Evolutionary conservation across 2,329 filamentous ascomycete species (phyloP).

Genomic region (Penicillium rolfsii): DNA sequence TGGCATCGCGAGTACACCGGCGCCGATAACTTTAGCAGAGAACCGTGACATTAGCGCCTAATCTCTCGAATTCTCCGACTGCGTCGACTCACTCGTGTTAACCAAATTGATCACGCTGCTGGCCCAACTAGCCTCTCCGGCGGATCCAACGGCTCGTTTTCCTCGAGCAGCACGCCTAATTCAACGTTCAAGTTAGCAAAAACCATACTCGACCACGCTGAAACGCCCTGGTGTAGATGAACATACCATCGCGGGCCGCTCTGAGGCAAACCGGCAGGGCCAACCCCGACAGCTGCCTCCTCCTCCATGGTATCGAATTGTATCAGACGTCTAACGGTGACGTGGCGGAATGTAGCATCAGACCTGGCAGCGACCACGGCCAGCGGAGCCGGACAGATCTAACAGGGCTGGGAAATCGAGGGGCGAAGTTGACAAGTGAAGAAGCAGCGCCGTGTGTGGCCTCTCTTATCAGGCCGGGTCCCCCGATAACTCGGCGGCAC

Average conservation of each 20-base stretch:
- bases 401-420: slow-evolving; percentile 4
- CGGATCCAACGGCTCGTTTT: slow-evolving; percentile 69
- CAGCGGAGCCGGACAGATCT: slow-evolving; percentile 25
- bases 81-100: slow-evolving; percentile 75
- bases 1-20: slow-evolving; percentile 94
- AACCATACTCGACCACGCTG: background rate
- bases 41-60: slow-evolving; percentile 15
- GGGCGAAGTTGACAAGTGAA: slow-evolving; percentile 14
- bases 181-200: slow-evolving; percentile 2
- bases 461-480: slow-evolving; percentile 21
- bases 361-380: slow-evolving; percentile 35
- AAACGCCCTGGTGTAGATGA: background rate
- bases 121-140: slow-evolving; percentile 80
- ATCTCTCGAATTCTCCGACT: background rate
- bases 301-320: slow-evolving; percentile 36
- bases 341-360: slow-evolving; percentile 21
- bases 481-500: slow-evolving; percentile 15
- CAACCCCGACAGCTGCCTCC: slow-evolving; percentile 36
- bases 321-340: slow-evolving; percentile 19
- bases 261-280: slow-evolving; percentile 30
- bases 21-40: slow-evolving; percentile 75
- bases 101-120: slow-evolving; percentile 94
- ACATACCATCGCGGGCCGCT: slow-evolving; percentile 38
- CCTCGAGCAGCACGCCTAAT: slow-evolving; percentile 50
- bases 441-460: slow-evolving; percentile 21